Evolutionary conservation across 768 basidiomycete genomes (phyloP).

Genomic region (Amanita exitialis): DNA sequence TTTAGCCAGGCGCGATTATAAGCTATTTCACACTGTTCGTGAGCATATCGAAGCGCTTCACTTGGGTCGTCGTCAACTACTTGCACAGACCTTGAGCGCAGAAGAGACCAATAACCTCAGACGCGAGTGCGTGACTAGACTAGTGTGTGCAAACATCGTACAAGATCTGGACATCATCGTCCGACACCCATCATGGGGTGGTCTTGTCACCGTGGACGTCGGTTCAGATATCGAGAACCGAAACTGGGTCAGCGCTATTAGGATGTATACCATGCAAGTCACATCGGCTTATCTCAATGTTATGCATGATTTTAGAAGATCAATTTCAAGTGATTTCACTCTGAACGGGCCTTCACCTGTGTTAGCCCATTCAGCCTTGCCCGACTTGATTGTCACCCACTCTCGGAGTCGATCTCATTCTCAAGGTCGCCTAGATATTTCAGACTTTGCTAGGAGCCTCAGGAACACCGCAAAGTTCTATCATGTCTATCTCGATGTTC

Average conservation of each 20-base stretch:
- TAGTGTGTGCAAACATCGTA: conserved; percentile 84
- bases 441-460: conserved; percentile 19
- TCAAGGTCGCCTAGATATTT: conserved; percentile 19
- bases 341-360: conserved; percentile 40
- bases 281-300: conserved; percentile 71
- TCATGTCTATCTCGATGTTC: conserved; percentile 84
- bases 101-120: conserved; percentile 81
- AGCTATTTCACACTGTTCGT: conserved; percentile 75
- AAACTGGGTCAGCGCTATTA: conserved; percentile 82
- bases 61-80: conserved; percentile 81
- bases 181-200: conserved; percentile 88
- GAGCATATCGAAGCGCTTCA: conserved; percentile 89
- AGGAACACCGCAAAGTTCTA: conserved; percentile 63
- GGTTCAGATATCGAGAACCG: conserved; percentile 73
- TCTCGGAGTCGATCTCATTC: conserved; percentile 31
- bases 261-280: conserved; percentile 88
- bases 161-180: conserved; percentile 94
- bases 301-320: conserved; percentile 29
- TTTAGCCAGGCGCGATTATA: conserved; percentile 82
- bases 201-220: conserved; percentile 81
- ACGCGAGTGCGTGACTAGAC: conserved; percentile 76
- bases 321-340: conserved; percentile 30
- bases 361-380: conserved; percentile 63
- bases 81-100: conserved; percentile 76
- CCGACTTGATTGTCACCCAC: conserved; percentile 36